Evolutionary conservation across 306 rosid species (phyloP), one percentile per base, ranked within the genome.

Genomic region (Arachis hypogaea): DNA sequence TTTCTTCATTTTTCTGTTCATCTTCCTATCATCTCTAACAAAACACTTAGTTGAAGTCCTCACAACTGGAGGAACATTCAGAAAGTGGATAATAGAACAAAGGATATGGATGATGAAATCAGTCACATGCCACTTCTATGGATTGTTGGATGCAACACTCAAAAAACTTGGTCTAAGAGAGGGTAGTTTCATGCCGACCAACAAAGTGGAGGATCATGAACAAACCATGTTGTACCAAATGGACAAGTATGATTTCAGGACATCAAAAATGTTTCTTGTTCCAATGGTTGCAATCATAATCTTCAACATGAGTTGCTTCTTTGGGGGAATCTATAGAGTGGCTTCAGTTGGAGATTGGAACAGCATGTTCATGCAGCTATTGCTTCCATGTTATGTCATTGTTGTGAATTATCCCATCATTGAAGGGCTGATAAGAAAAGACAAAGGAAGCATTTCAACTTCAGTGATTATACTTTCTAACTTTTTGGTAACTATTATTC

Each of bases 31-130:
- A 0, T 51, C 83, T 1, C 4, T 55, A 4, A 69, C 62, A 0
- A 80, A 79, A 55, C 83, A 84, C 69, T 73, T 81, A 55, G 36
- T 51, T 1, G 93, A 90, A 75, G 85, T 88, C 49, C 66, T 90
- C 55, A 11, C 64, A 63, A 81, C 83, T 1, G 88, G 89, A 55
- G 84, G 80, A 44, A 74, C 96, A 41, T 9, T 81, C 22, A 77
- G 30, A 9, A 69, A 78, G 10, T 81, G 86, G 82, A 59, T 80
- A 50, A 72, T 75, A 51, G 96, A 88, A 57, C 89, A 86, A 7
- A 78, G 93, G 59, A 67, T 82, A 6, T 90, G 93, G 96, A 86
- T 90, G 91, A 88, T 88, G 4, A 79, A 52, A 58, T 74, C 86
- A 59, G 56, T 81, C 28, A 86, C 93, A 55, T 76, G 78, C 28